phyloP scores from a whole-genome alignment of 2,329 filamentous ascomycete species.

The Rhinocladiella similis region DNA sequence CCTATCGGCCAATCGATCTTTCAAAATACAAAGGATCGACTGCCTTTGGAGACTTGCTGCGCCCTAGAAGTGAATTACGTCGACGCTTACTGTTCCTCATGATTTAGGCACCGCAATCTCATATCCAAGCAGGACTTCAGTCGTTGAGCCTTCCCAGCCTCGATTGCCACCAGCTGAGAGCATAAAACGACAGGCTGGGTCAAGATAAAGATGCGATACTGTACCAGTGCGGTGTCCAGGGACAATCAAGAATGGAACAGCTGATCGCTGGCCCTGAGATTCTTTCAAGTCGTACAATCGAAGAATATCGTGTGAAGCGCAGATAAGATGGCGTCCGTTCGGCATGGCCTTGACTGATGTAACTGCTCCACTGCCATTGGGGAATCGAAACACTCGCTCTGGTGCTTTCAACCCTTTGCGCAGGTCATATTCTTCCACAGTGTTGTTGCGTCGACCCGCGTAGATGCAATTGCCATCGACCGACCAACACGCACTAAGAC shows the following conservation, averaged over 20 bases:
- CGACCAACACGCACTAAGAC: constrained; percentile 95
- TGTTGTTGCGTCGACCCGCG: constrained; percentile 83
- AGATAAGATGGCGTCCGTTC: constrained; percentile 83
- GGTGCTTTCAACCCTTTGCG: constrained; percentile 76
- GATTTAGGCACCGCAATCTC: constrained; percentile 65
- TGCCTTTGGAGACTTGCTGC: neutral
- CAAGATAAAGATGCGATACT: constrained; percentile 81
- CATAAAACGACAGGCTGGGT: constrained; percentile 87
- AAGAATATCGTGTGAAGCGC: constrained; percentile 89
- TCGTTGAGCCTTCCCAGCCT: constrained; percentile 89
- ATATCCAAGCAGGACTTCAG: constrained; percentile 90
- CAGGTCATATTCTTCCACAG: constrained; percentile 90
- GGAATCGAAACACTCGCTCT: constrained; percentile 80
- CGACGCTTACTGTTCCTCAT: neutral
- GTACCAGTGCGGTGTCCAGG: constrained; percentile 87
- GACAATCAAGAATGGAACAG: constrained; percentile 93
- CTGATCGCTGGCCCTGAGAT: constrained; percentile 67
- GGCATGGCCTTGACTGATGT: constrained; percentile 87
- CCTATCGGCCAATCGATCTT: neutral
- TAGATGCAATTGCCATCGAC: constrained; percentile 95
- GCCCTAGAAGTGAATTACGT: neutral
- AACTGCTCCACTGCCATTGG: constrained; percentile 83
- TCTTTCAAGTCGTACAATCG: constrained; percentile 83
- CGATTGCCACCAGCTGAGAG: constrained; percentile 87
- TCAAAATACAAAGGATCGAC: neutral